Percentiles rank a stretch among this genome's conserved stretches.
These are phyloP conservation scores for Chamaenerion angustifolium DNA, from an alignment of 345 rosid genomes.

Conservation along the genomic window DNA sequence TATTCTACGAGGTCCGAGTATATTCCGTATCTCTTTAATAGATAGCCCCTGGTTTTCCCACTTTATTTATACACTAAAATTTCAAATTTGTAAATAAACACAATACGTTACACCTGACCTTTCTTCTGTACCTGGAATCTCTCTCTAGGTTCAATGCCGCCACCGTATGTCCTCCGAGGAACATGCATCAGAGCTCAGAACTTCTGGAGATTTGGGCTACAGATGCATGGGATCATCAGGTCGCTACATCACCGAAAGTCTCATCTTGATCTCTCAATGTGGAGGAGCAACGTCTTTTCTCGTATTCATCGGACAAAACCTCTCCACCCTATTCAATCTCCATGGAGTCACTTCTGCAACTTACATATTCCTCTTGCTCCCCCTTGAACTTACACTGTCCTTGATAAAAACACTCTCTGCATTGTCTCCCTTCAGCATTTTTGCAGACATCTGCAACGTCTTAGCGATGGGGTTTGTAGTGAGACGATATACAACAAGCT, in stretches of 20 bases:
- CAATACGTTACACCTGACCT: too few relatives aligned
- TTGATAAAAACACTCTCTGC: slow-evolving; percentile 69
- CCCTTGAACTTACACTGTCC: slow-evolving; percentile 54
- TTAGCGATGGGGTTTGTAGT: slow-evolving; percentile 64
- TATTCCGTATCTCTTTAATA: too few relatives aligned
- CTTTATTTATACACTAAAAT: too few relatives aligned
- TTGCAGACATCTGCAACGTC: slow-evolving; percentile 67
- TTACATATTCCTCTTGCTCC: slow-evolving; percentile 57
- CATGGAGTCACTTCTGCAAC: slow-evolving; percentile 21
- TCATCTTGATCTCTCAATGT: slow-evolving; percentile 62
- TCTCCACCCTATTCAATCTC: slow-evolving; percentile 41
- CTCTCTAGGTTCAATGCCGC: slow-evolving; percentile 56
- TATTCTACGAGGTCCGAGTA: too few relatives aligned
- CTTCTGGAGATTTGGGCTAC: slow-evolving; percentile 79
- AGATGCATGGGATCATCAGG: slow-evolving; percentile 60
- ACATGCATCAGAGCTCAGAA: slow-evolving; percentile 34
- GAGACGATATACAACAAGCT: slow-evolving; percentile 43
- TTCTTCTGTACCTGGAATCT: too few relatives aligned
- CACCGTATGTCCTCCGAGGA: slow-evolving; percentile 42
- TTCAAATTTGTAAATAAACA: too few relatives aligned
- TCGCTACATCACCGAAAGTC: slow-evolving; percentile 59
- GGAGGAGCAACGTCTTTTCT: slow-evolving; percentile 83
- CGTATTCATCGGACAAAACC: slow-evolving; percentile 74
- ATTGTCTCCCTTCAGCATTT: slow-evolving; percentile 69
- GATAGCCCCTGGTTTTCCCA: too few relatives aligned